Percentiles rank a stretch among this genome's conserved stretches.
Evolutionary conservation across 441 rosid genomes (phyloP).

Genomic region (Populus trichocarpa): DNA sequence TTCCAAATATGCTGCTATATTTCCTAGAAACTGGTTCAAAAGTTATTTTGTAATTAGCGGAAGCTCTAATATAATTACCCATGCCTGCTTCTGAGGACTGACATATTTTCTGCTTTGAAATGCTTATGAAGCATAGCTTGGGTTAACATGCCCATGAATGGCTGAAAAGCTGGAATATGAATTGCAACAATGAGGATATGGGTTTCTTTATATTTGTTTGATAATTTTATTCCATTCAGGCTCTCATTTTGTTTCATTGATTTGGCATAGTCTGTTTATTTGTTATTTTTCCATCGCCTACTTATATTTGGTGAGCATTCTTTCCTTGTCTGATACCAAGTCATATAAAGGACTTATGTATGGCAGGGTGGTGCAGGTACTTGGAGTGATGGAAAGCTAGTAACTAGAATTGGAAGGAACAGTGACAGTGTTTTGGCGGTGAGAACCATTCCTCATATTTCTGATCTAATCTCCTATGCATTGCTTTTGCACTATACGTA

Average conservation of each 20-base stretch:
- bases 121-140: not conserved
- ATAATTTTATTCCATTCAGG: not conserved
- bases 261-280: not conserved
- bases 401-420: constrained; percentile 95
- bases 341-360: constrained; percentile 70
- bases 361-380: constrained; percentile 99
- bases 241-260: not conserved
- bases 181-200: not conserved
- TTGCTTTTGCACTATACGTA: constrained; percentile 4
- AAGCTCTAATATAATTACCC: not conserved
- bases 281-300: constrained; percentile 6
- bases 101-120: not conserved
- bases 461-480: constrained; percentile 2
- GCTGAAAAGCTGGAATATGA: not conserved
- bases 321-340: constrained; percentile 21
- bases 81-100: not conserved
- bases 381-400: constrained; percentile 99
- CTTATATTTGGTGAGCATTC: not conserved
- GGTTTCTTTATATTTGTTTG: not conserved
- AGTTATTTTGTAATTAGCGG: not conserved
- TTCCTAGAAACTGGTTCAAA: not conserved
- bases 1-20: not conserved
- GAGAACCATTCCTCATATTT: constrained; percentile 28
- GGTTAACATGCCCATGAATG: not conserved
- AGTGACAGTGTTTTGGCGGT: constrained; percentile 82